These are phyloP conservation scores for Anthracocystis setariae DNA, from an alignment of 1,284 basidiomycete genomes.

Conservation along the genomic window DNA sequence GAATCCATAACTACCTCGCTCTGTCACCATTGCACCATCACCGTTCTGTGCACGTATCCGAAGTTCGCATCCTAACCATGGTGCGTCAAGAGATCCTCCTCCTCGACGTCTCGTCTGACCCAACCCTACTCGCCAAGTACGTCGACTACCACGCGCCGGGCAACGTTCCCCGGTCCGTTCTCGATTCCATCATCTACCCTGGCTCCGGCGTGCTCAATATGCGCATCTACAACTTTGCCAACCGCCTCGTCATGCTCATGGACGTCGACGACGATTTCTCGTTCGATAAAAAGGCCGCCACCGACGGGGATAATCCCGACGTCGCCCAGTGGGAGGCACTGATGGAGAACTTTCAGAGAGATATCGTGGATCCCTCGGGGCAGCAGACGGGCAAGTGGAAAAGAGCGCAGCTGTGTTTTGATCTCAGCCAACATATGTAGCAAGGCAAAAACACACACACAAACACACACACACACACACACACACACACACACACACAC, in stretches of 20 bases:
- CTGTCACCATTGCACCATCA: neutral
- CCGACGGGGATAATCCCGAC: constrained; percentile 20
- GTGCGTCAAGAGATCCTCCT: constrained; percentile 36
- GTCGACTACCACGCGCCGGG: constrained; percentile 38
- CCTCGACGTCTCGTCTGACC: constrained; percentile 25
- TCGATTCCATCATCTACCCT: constrained; percentile 34
- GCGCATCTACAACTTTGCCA: constrained; percentile 41
- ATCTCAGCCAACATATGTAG: constrained; percentile 18
- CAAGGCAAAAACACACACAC: neutral
- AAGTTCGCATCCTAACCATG: constrained; percentile 9
- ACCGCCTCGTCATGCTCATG: constrained; percentile 39
- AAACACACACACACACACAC: too few species aligned
- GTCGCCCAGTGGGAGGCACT: constrained; percentile 27
- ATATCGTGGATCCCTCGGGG: constrained; percentile 27
- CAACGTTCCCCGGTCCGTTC: constrained; percentile 26
- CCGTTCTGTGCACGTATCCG: too few species aligned
- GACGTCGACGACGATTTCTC: constrained; percentile 41
- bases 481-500: too few species aligned
- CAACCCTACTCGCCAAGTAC: constrained; percentile 26
- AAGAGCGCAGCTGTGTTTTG: constrained; percentile 27
- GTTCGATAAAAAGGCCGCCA: constrained; percentile 22
- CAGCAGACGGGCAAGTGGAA: constrained; percentile 34
- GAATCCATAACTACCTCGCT: neutral
- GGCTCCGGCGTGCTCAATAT: constrained; percentile 38
- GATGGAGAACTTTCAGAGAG: constrained; percentile 34